Evolutionary conservation across 164 flowering plant species (phyloP).

Genomic region (Umbilicus rupestris): DNA sequence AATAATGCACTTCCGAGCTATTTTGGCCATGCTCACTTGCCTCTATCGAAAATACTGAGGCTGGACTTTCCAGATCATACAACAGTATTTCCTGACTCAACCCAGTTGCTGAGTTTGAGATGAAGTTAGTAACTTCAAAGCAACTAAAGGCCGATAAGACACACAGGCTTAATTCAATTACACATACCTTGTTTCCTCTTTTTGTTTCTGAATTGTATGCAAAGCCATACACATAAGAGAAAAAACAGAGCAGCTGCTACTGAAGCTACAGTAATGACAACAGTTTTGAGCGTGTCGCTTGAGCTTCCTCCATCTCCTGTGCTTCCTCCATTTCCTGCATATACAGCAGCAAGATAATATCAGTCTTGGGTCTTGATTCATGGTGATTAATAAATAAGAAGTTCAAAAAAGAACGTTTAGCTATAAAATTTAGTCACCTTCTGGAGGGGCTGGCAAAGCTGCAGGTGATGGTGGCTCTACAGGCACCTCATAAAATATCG

Average conservation of each 20-base stretch:
- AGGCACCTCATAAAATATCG: constrained; percentile 7
- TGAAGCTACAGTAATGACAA: not conserved
- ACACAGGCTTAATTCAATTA: not conserved
- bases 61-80: not conserved
- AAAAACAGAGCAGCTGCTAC: not conserved
- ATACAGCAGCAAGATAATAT: not conserved
- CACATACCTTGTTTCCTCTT: not conserved
- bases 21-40: not conserved
- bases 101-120: constrained; percentile 1
- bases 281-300: not conserved
- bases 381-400: not conserved
- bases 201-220: not conserved
- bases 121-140: not conserved
- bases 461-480: constrained; percentile 4
- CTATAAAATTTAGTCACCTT: not conserved
- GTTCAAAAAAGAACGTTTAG: not conserved
- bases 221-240: constrained; percentile 2
- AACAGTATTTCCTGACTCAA: constrained; percentile 10
- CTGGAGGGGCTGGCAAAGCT: not conserved
- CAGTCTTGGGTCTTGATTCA: not conserved
- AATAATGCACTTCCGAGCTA: constrained; percentile 13
- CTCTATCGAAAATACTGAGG: not conserved
- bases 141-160: not conserved
- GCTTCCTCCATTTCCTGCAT: not conserved
- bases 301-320: not conserved